Percentiles rank a stretch among this genome's conserved stretches.
Conservation (phyloP, 768 basidiomycete genomes). For the Coprinopsis sp. region DNA sequence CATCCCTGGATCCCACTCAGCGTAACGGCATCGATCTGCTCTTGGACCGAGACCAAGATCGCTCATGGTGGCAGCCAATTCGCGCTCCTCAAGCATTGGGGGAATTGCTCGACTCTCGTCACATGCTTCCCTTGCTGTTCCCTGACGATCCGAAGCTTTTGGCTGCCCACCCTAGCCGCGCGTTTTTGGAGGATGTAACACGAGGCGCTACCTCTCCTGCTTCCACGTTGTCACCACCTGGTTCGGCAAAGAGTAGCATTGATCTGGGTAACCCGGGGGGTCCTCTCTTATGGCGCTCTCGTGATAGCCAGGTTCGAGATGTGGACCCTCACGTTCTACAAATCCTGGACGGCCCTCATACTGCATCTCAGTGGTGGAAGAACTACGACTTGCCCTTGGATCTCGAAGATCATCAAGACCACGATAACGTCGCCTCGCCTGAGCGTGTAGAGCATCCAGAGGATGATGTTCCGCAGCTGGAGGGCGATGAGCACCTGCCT, state of each 20-base stretch:
- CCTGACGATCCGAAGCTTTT: constrained; percentile 78
- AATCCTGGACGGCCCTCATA: constrained; percentile 65
- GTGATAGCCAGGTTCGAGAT: constrained; percentile 56
- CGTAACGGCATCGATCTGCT: constrained; percentile 66
- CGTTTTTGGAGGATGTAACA: constrained; percentile 28
- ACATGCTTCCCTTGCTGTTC: constrained; percentile 86
- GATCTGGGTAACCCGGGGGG: constrained; percentile 21
- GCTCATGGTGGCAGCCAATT: constrained; percentile 72
- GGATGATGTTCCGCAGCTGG: constrained; percentile 30
- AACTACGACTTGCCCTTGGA: constrained; percentile 33
- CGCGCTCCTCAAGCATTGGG: constrained; percentile 79
- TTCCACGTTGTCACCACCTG: constrained; percentile 1
- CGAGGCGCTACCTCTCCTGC: constrained; percentile 10
- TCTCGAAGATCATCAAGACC: constrained; percentile 39
- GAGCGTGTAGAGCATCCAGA: constrained; percentile 34
- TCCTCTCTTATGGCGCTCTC: constrained; percentile 54
- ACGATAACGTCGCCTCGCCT: constrained; percentile 17
- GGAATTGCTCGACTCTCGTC: constrained; percentile 86
- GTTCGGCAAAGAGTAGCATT: constrained; percentile 14
- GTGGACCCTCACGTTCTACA: constrained; percentile 55
- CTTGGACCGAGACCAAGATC: constrained; percentile 65
- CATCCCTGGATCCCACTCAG: constrained; percentile 36
- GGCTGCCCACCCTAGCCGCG: constrained; percentile 58
- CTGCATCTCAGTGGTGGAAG: constrained; percentile 58
- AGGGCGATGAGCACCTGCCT: constrained; percentile 40